A percentile compares a stretch with the other conserved stretches of the same genome.
phyloP scores from a whole-genome alignment of 2,329 filamentous ascomycete species.

The Lithohypha guttulata region DNA sequence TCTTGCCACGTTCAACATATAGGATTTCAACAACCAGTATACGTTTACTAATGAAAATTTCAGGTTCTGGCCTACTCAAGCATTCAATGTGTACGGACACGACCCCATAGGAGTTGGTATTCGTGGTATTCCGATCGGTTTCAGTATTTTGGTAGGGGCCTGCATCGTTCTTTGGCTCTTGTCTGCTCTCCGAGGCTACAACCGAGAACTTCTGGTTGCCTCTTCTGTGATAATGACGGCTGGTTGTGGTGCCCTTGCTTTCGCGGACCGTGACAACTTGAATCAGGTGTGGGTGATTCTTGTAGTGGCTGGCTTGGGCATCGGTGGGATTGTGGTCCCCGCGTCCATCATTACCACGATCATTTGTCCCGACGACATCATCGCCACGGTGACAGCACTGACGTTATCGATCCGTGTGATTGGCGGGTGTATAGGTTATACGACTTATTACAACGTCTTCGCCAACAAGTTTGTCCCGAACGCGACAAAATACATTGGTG shows the following conservation, averaged over 20 bases:
- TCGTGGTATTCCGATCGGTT: slow-evolving; percentile 52
- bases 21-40: too few relatives aligned
- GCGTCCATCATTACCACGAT: slow-evolving; percentile 58
- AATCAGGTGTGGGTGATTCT: slow-evolving; percentile 45
- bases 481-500: slow-evolving; percentile 40
- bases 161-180: slow-evolving; percentile 48
- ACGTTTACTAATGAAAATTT: too few relatives aligned
- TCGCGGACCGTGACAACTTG: slow-evolving; percentile 43
- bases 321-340: slow-evolving; percentile 58
- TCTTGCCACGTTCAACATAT: too few relatives aligned
- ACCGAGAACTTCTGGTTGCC: slow-evolving; percentile 48
- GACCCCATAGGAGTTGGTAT: slow-evolving; percentile 56
- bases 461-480: slow-evolving; percentile 35
- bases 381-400: slow-evolving; percentile 57
- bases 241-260: slow-evolving; percentile 40
- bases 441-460: slow-evolving; percentile 44
- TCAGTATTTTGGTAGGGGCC: slow-evolving; percentile 52
- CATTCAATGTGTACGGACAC: slow-evolving; percentile 54
- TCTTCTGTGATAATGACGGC: slow-evolving; percentile 55
- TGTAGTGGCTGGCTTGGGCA: slow-evolving; percentile 51
- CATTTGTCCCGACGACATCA: slow-evolving; percentile 57
- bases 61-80: slow-evolving; percentile 53
- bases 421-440: slow-evolving; percentile 55
- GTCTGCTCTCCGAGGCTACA: slow-evolving; percentile 45
- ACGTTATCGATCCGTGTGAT: slow-evolving; percentile 59